Conservation (phyloP, 805 yeast species). For the Wickerhamomyces queroliae region DNA sequence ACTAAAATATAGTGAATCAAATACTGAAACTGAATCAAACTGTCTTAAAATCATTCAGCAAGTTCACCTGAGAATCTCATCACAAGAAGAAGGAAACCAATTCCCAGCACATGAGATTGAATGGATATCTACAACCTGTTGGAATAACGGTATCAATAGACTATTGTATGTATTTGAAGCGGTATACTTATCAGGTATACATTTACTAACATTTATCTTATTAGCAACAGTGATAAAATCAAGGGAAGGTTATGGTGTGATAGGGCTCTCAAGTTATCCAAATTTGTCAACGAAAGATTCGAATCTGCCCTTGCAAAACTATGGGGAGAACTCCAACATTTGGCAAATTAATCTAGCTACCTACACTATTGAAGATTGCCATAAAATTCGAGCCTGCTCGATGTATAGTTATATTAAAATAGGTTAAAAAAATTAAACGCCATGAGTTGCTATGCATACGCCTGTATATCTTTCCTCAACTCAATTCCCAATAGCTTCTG, state of each 20-base stretch:
- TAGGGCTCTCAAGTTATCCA: slow-evolving; percentile 21
- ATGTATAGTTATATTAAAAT: no score
- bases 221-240: slow-evolving; percentile 15
- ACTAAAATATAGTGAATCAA: slow-evolving; percentile 10
- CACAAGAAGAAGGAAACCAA: slow-evolving; percentile 2
- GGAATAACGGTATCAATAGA: slow-evolving; percentile 33
- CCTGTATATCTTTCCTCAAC: background rate
- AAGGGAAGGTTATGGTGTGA: slow-evolving; percentile 25
- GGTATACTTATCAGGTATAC: background rate
- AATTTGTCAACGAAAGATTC: slow-evolving; percentile 21
- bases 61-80: slow-evolving; percentile 3
- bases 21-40: slow-evolving; percentile 3
- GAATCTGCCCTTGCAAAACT: slow-evolving; percentile 19
- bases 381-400: background rate
- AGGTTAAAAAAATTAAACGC: no score
- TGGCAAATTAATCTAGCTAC: background rate
- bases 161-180: slow-evolving; percentile 9
- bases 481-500: slow-evolving; percentile 22
- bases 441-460: no score
- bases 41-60: slow-evolving; percentile 8
- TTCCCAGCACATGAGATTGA: slow-evolving; percentile 26
- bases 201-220: slow-evolving; percentile 7
- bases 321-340: slow-evolving; percentile 22
- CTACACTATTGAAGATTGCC: no score
- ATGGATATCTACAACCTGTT: slow-evolving; percentile 29